phyloP scores from a whole-genome alignment of 129 eudicot genomes.

The Daucus carota region DNA sequence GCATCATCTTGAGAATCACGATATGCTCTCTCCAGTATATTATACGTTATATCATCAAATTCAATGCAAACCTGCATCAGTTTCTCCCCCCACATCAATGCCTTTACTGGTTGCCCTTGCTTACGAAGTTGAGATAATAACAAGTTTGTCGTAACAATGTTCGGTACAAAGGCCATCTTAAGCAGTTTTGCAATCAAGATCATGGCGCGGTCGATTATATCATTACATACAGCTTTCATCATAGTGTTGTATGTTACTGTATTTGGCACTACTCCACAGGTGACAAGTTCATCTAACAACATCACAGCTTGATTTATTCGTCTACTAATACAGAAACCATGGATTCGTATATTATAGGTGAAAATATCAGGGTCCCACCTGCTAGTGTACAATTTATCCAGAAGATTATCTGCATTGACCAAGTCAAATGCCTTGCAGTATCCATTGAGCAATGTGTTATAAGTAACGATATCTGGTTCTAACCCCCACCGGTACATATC shows the following conservation, averaged over 20 bases:
- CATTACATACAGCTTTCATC: conserved; percentile 71
- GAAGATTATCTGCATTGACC: conserved; percentile 55
- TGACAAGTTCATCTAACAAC: conserved; percentile 71
- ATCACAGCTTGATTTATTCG: conserved; percentile 54
- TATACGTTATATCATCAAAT: conserved; percentile 73
- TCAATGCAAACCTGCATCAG: conserved; percentile 55
- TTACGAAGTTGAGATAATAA: conserved; percentile 70
- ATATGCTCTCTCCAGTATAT: conserved; percentile 64
- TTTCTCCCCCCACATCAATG: conserved; percentile 79
- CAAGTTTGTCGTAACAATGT: conserved; percentile 64
- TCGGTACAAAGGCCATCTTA: conserved; percentile 88
- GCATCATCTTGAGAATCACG: conserved; percentile 35
- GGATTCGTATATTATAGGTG: conserved; percentile 76
- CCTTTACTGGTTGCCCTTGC: conserved; percentile 73
- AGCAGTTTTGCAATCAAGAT: conserved; percentile 74
- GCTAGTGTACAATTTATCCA: conserved; percentile 41
- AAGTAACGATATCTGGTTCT: conserved; percentile 68
- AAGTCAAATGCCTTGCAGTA: conserved; percentile 68
- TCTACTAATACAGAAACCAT: conserved; percentile 53
- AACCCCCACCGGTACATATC: conserved; percentile 51
- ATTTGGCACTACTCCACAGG: conserved; percentile 70
- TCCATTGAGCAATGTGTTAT: conserved; percentile 82
- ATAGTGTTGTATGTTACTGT: conserved; percentile 78
- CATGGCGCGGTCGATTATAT: conserved; percentile 68
- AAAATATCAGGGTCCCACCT: conserved; percentile 77